Percentiles rank a stretch among this genome's conserved stretches.
Evolutionary conservation across 805 yeast species (phyloP).

Genomic region (Cyberlindnera maritima): DNA sequence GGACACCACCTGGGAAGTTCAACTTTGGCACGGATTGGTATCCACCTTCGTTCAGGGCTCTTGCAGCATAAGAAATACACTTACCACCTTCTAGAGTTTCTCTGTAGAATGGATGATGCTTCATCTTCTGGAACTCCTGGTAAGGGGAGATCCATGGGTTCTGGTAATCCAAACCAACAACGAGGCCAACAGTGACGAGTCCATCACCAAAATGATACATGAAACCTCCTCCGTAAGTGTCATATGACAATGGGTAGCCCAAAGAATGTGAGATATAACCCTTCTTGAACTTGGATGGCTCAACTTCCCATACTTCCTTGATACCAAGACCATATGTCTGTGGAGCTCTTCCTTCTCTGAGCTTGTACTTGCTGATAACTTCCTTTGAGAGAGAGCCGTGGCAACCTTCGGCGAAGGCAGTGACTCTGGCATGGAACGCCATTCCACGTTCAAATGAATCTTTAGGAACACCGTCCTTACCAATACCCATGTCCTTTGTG

Average conservation of each 20-base stretch:
- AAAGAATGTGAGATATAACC: constrained; percentile 85
- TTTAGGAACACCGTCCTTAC: constrained; percentile 72
- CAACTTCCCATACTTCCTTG: constrained; percentile 96
- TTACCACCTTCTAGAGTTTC: constrained; percentile 80
- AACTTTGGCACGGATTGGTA: constrained; percentile 87
- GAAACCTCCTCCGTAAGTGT: constrained; percentile 94
- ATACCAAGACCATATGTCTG: constrained; percentile 97
- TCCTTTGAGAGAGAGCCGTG: constrained; percentile 90
- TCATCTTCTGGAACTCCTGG: constrained; percentile 93
- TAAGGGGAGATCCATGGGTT: constrained; percentile 96
- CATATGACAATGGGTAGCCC: constrained; percentile 79
- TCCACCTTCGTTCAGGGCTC: constrained; percentile 98
- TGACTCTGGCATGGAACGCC: constrained; percentile 91
- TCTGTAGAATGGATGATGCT: constrained; percentile 82
- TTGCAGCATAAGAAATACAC: constrained; percentile 91
- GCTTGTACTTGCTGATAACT: constrained; percentile 61
- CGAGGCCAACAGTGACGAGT: constrained; percentile 88
- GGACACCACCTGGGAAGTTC: constrained; percentile 92
- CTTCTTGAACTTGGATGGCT: constrained; percentile 71
- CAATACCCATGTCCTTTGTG: constrained; percentile 88
- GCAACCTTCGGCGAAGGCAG: constrained; percentile 96
- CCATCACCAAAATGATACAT: constrained; percentile 96
- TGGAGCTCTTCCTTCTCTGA: constrained; percentile 61
- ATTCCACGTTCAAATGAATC: constrained; percentile 91
- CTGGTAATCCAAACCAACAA: constrained; percentile 88